phyloP scores from a whole-genome alignment of 2,329 filamentous ascomycete species.

The Alternaria burnsii region DNA sequence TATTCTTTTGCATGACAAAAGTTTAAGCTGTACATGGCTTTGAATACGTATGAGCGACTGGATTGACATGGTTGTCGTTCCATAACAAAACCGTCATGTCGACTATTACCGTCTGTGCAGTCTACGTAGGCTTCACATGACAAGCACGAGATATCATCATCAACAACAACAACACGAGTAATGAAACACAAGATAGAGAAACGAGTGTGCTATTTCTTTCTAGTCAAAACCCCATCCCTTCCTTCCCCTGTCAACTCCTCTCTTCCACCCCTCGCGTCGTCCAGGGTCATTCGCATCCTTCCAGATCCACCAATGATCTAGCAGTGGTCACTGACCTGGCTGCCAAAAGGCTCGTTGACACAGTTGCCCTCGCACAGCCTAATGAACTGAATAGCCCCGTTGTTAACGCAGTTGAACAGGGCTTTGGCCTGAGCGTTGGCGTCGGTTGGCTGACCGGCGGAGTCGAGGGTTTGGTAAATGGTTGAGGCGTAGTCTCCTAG shows the following conservation, averaged over 20 bases:
- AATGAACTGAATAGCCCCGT: not conserved
- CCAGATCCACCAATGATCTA: not conserved
- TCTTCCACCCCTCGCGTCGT: too few relatives aligned
- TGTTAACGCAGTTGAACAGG: slow-evolving; percentile 2
- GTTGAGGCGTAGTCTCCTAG: slow-evolving; percentile 6
- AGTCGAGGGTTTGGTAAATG: not conserved
- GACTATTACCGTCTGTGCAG: not conserved
- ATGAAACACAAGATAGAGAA: not conserved
- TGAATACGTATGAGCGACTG: not conserved
- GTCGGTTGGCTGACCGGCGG: not conserved
- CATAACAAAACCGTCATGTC: fast-evolving
- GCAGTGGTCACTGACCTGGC: slow-evolving; percentile 6
- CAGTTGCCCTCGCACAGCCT: not conserved
- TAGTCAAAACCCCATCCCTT: not conserved
- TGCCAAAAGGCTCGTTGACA: slow-evolving; percentile 2
- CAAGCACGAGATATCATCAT: not conserved
- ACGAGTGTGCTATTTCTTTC: not conserved
- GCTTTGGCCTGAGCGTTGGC: not conserved
- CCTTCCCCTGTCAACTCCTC: not conserved
- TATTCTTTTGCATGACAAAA: not conserved
- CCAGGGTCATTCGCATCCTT: fast-evolving
- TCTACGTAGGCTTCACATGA: not conserved
- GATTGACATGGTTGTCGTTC: not conserved
- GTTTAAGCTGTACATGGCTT: not conserved
- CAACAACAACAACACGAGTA: not conserved